Percentiles rank a stretch among this genome's conserved stretches.
These are phyloP conservation scores for Clarkia xantiana DNA, from an alignment of 345 rosid species.

Conservation along the genomic window DNA sequence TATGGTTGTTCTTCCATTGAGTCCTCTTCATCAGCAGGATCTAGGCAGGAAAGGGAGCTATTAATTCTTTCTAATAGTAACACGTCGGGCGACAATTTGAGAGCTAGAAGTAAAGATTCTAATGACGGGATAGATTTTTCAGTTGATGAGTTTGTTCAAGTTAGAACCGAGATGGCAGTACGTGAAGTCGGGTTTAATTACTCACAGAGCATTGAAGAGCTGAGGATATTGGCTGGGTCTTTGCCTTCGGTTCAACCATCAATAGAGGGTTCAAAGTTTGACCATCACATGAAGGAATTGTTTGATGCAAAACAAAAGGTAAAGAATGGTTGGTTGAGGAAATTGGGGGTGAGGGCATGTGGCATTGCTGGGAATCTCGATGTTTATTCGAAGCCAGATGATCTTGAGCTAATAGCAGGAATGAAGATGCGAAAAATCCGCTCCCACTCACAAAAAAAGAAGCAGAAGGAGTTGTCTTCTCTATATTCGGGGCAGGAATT, in stretches of 20 bases:
- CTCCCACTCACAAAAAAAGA: constrained; percentile 36
- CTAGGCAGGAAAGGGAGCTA: constrained; percentile 19
- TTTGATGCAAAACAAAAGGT: constrained; percentile 16
- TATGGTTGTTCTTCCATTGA: constrained; percentile 12
- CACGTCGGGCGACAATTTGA: constrained; percentile 9
- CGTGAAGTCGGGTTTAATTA: constrained; percentile 24
- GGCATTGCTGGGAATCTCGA: constrained; percentile 19
- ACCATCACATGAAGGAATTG: constrained; percentile 7
- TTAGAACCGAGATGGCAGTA: constrained; percentile 16
- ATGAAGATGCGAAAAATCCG: constrained; percentile 24
- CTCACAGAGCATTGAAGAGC: constrained; percentile 38
- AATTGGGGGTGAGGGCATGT: constrained; percentile 24
- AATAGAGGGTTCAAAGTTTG: constrained; percentile 6
- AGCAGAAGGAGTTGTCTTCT: constrained; percentile 51
- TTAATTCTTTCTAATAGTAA: constrained; percentile 6
- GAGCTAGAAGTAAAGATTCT: constrained; percentile 16
- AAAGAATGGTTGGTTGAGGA: constrained; percentile 38
- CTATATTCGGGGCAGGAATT: constrained; percentile 58
- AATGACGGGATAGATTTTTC: constrained; percentile 25
- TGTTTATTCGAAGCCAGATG: constrained; percentile 9
- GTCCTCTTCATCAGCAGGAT: constrained; percentile 15
- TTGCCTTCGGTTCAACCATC: constrained; percentile 17
- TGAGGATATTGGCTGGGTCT: constrained; percentile 17
- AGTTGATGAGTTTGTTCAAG: constrained; percentile 16
- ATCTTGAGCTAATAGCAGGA: constrained; percentile 19